Percentiles rank a stretch among this genome's conserved stretches.
Evolutionary conservation across 306 rosid species (phyloP).

Genomic region (Lathyrus tuberosus): DNA sequence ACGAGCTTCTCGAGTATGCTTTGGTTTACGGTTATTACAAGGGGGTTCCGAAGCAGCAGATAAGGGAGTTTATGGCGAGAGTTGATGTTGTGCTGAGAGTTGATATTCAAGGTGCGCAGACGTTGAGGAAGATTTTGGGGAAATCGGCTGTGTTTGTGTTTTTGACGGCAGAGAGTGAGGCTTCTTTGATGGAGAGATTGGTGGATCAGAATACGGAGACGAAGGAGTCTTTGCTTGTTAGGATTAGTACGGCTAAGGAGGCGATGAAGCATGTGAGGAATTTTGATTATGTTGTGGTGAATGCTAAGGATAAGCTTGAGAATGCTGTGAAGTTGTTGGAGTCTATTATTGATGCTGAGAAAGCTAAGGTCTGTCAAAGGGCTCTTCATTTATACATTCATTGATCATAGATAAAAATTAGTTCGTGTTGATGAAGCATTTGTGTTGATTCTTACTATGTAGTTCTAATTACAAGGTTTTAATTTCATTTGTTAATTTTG

Average conservation of each 20-base stretch:
- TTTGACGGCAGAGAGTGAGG: constrained; percentile 80
- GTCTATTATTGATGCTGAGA: too few relatives aligned
- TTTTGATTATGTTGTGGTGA: constrained; percentile 90
- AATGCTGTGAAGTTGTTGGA: too few relatives aligned
- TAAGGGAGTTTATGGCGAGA: constrained; percentile 64
- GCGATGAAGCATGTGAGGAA: constrained; percentile 74
- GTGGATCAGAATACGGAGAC: constrained; percentile 82
- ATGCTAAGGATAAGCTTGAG: too few relatives aligned
- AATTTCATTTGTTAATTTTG: constrained; percentile 29
- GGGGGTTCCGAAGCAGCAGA: constrained; percentile 89
- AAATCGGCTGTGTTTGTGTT: constrained; percentile 75
- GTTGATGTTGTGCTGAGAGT: constrained; percentile 88
- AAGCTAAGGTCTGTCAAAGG: too few relatives aligned
- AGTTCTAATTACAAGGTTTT: constrained; percentile 6
- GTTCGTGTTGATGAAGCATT: too few relatives aligned
- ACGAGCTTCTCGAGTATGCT: constrained; percentile 84
- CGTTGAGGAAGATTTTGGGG: constrained; percentile 72
- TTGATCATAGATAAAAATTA: neutral
- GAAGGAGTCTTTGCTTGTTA: constrained; percentile 66
- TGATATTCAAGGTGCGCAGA: constrained; percentile 89
- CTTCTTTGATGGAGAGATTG: constrained; percentile 77
- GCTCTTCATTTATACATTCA: too few relatives aligned
- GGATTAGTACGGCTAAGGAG: constrained; percentile 86
- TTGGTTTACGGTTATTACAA: constrained; percentile 90
- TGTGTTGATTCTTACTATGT: constrained; percentile 13